Base-by-base conservation (phyloP, 192 early-diverging fungal species). In the Rhizoclosmatium globosum region DNA sequence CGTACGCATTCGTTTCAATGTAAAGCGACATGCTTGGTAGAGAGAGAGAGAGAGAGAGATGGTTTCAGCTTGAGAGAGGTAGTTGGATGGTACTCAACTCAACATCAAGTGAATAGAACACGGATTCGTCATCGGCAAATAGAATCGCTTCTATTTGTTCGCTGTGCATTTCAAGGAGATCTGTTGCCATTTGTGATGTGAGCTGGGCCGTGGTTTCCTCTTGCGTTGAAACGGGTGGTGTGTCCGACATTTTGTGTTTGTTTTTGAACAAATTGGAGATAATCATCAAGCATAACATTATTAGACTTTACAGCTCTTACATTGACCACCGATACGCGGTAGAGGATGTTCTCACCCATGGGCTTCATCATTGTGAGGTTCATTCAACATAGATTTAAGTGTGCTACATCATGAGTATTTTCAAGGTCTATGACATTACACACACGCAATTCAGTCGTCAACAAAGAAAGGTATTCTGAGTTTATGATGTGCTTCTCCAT, bases 21-120 rank as follows among this genome's bases (percentile, higher is more conserved):
- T 83, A 84, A 13, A 80, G 6, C 2, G 78, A 65, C 39, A 68
- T 75, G 79, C 78, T 81, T 39, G 45, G 43, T 4, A 9, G 19
- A 53, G 59, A 43, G 46, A 31, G n/a, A n/a, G n/a, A n/a, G 38
- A 53, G 76, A 64, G 73, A 79, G 50, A 6, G 44, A 7, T 38
- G 21, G 31, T n/a, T n/a, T n/a, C n/a, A n/a, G n/a, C 13, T 21
- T 6, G 72, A 4, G 19, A 57, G 19, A 6, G 48, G 47, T n/a
- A 39, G 46, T 9, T 11, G 39, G 56, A 39, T n/a, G 78, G 47
- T 45, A 74, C 21, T 47, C 21, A 47, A 79, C 73, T 83, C 81
- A 15, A 83, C n/a, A 41, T 80, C 76, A 19, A 84, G 61, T 9
- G 76, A 66, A 57, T 84, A 84, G 46, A 84, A 82, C 47, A 62